phyloP scores from a whole-genome alignment of 2,329 filamentous ascomycete genomes.

The Fusarium liriodendri region DNA sequence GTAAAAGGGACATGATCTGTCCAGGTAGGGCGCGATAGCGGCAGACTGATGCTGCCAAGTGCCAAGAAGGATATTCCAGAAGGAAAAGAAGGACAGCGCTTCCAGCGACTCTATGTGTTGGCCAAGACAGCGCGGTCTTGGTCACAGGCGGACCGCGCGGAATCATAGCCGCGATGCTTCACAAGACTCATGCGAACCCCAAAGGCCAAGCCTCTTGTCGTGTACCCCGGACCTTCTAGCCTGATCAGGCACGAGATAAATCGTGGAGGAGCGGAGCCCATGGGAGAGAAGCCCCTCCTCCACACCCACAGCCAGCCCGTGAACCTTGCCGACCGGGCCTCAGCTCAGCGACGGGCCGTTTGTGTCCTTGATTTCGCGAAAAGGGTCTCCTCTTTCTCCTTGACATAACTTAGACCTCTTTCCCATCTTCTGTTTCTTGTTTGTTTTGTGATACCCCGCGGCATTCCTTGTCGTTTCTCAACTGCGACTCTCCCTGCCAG shows the following conservation, averaged over 20 bases:
- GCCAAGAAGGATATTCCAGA: not conserved
- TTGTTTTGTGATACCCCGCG: not conserved
- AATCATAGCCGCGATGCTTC: conserved; percentile 13
- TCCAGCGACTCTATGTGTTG: not conserved
- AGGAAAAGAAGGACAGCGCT: not conserved
- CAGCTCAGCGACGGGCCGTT: conserved; percentile 21
- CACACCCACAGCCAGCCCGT: not conserved
- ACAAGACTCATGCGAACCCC: not conserved
- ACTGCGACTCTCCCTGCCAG: not conserved
- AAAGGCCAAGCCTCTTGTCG: conserved; percentile 14
- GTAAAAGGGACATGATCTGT: not conserved
- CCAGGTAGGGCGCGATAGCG: not conserved
- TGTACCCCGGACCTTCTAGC: conserved; percentile 33
- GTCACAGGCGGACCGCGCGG: not conserved
- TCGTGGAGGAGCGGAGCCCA: conserved; percentile 31
- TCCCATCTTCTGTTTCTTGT: not conserved
- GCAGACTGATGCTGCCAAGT: not conserved
- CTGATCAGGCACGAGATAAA: conserved; percentile 32
- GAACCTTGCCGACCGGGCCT: conserved; percentile 4
- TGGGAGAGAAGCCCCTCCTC: conserved; percentile 13
- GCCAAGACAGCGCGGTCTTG: not conserved
- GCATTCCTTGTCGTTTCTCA: not conserved
- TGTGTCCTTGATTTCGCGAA: conserved; percentile 10
- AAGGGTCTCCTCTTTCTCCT: not conserved
- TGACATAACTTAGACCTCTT: not conserved